Evolutionary conservation across 495 filamentous ascomycete genomes (phyloP), one percentile per base, ranked within the genome.

Genomic region (Clohesyomyces aquaticus): DNA sequence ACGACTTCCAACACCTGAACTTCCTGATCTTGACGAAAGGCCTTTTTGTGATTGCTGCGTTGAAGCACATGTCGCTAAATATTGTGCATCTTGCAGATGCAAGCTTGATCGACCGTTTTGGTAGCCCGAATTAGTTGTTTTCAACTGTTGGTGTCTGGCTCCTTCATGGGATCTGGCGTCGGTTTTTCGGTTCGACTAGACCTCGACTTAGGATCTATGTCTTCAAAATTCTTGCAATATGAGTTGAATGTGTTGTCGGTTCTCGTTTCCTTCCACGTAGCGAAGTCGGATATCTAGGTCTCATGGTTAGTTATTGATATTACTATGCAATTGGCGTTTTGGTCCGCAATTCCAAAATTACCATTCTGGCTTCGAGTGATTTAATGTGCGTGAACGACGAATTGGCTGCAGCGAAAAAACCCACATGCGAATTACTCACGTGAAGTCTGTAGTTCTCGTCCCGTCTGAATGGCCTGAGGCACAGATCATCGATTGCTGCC

Each of bases 1-100:
- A 48, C 32, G 71, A 29, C 50, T 73, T 26, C 54, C 71, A 27
- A 73, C 71, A 21, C 71, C 71, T 55, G 71, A 73, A 8, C 52
- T 73, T 32, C 41, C 56, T 9, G 57, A 66, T 26, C 26, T 67
- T 19, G 68, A 51, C 23, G 45, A 66, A 22, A 25, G 18, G 8
- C 52, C 42, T 19, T 73, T 73, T 28, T 73, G 71, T 29, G 59
- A 61, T 25, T 73, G 71, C 52, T 68, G 67, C 57, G 47, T 35
- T 22, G 28, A 42, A 42, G 32, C 48, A 3, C 45, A 19, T 16
- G 46, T 61, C 41, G n/a, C 63, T 10, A 62, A 59, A 23, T 68
- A 49, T 18, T 65, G 54, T 41, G 22, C 50, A 9, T 61, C 56
- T 4, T 71, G 63, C 52, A 60, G 64, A 43, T 22, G 19, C 16